These are phyloP conservation scores for Ophiostoma triangulosporum DNA, from an alignment of 2,329 filamentous ascomycete species.

Conservation along the genomic window DNA sequence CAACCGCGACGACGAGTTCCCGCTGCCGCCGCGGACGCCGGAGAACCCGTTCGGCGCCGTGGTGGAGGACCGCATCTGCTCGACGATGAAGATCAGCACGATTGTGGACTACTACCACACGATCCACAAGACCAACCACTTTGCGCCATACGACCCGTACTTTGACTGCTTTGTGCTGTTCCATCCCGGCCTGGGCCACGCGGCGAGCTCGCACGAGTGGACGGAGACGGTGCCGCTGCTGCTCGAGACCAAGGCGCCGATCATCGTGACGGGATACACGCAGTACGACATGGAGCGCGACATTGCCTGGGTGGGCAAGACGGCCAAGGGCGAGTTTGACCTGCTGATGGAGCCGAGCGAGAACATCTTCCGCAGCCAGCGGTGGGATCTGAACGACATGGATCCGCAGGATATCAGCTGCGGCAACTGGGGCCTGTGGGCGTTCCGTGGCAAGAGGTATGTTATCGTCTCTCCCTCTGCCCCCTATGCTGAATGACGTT, in stretches of 20 bases:
- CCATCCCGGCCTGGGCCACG: slow-evolving; percentile 91
- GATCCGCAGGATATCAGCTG: slow-evolving; percentile 90
- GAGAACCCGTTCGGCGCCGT: slow-evolving; percentile 88
- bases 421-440: slow-evolving; percentile 96
- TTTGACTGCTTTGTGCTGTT: slow-evolving; percentile 97
- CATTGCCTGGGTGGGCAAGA: slow-evolving; percentile 76
- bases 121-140: slow-evolving; percentile 78
- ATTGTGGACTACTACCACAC: slow-evolving; percentile 98
- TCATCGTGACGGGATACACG: slow-evolving; percentile 91
- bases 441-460: slow-evolving; percentile 91
- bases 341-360: slow-evolving; percentile 83
- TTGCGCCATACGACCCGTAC: slow-evolving; percentile 92
- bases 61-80: slow-evolving; percentile 78
- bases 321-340: slow-evolving; percentile 81
- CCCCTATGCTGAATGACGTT: too few species aligned
- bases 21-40: slow-evolving; percentile 71
- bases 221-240: slow-evolving; percentile 76
- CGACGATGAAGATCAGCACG: slow-evolving; percentile 90
- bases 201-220: slow-evolving; percentile 90
- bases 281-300: slow-evolving; percentile 90
- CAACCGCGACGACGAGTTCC: slow-evolving; percentile 86
- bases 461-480: too few species aligned
- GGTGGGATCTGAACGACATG: slow-evolving; percentile 94
- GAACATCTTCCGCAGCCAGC: slow-evolving; percentile 82
- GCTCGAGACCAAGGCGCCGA: slow-evolving; percentile 87